Conservation (phyloP, 306 rosid genomes). For the Cucurbita moschata region DNA sequence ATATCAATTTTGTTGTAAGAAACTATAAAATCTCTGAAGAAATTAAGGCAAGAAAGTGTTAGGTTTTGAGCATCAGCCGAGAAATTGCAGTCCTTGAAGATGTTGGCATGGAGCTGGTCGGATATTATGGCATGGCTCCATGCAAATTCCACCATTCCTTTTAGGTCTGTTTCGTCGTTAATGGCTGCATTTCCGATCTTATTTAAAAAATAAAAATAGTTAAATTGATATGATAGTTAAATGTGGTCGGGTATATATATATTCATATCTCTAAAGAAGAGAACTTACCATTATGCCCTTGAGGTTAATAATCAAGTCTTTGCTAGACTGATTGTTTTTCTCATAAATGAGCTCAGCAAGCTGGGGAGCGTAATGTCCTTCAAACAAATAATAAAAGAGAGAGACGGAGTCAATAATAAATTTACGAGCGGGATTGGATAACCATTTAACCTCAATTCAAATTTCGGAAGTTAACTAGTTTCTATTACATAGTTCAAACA, state of each 20-base stretch:
- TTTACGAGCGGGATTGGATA: neutral
- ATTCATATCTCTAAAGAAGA: neutral
- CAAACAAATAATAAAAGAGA: neutral
- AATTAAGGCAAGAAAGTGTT: constrained; percentile 15
- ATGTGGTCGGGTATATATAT: too few relatives aligned
- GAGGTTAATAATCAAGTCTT: constrained; percentile 35
- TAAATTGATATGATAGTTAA: neutral
- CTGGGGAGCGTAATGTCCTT: constrained; percentile 69
- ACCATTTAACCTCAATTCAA: neutral
- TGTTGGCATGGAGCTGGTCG: constrained; percentile 16
- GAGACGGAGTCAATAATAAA: neutral
- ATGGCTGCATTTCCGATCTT: constrained; percentile 50
- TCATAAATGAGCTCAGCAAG: constrained; percentile 58
- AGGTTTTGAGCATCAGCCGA: neutral
- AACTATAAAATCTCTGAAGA: neutral
- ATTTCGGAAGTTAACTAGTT: too few relatives aligned
- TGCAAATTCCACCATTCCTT: constrained; percentile 42
- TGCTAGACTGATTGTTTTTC: constrained; percentile 16
- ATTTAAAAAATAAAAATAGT: neutral
- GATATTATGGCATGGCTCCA: constrained; percentile 58
- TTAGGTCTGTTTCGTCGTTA: constrained; percentile 23
- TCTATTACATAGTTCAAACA: too few relatives aligned
- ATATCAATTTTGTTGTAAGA: constrained; percentile 31
- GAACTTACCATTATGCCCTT: constrained; percentile 52
- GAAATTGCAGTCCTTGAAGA: constrained; percentile 20